Evolutionary conservation across 345 rosid genomes (phyloP).

Genomic region (Firmiana major): DNA sequence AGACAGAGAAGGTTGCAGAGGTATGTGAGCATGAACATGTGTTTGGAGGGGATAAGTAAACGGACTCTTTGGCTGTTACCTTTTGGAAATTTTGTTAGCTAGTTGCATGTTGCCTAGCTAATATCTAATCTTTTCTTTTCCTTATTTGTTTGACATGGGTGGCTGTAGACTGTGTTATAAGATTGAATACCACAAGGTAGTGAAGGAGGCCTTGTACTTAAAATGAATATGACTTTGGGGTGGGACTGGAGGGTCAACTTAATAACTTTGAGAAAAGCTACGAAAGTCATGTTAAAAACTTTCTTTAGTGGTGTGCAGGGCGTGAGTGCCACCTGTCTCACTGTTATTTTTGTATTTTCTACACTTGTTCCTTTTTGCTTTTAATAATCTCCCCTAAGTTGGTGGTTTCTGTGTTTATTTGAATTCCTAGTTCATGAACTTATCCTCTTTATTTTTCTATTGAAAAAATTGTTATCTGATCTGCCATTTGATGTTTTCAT

Average conservation of each 20-base stretch:
- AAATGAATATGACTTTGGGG: not conserved
- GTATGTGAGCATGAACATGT: slow-evolving; percentile 32
- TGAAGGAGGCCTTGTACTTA: not conserved
- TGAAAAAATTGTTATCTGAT: not conserved
- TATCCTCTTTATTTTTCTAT: not conserved
- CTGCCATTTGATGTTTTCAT: slow-evolving; percentile 19
- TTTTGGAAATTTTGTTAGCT: not conserved
- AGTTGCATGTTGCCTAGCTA: not conserved
- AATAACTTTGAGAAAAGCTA: not conserved
- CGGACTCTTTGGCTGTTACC: not conserved
- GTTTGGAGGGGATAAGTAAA: not conserved
- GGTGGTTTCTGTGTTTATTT: not conserved
- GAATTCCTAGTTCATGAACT: not conserved
- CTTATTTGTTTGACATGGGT: not conserved
- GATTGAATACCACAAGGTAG: not conserved
- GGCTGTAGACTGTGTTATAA: not conserved
- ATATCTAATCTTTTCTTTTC: not conserved
- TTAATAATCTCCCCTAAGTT: not conserved
- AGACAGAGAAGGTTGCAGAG: slow-evolving; percentile 86
- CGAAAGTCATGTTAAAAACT: not conserved
- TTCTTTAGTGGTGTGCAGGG: not conserved
- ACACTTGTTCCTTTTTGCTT: not conserved
- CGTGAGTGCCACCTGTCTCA: not conserved
- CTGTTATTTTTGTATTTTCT: not conserved
- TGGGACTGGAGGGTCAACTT: not conserved